These are phyloP conservation scores for Begonia masoniana DNA, from an alignment of 306 rosid genomes.

Conservation along the genomic window DNA sequence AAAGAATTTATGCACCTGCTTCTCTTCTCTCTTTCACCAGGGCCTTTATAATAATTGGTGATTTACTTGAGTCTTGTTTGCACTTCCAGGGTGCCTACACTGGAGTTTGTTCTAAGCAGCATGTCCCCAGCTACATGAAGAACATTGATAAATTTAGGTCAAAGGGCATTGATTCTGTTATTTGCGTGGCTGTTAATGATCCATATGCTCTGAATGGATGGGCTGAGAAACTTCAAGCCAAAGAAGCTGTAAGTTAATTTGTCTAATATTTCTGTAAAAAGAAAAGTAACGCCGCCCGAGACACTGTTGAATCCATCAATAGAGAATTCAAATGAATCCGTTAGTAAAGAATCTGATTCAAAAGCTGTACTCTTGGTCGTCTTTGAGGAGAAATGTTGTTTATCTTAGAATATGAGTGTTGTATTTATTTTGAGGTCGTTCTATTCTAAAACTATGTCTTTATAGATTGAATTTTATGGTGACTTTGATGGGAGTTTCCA, in stretches of 20 bases:
- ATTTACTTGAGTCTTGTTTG: neutral
- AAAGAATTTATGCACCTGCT: constrained; percentile 1
- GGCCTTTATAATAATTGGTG: neutral
- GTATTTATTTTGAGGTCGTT: no score
- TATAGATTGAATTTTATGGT: constrained; percentile 84
- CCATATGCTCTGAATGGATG: constrained; percentile 69
- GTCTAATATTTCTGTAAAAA: neutral
- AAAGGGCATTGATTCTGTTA: constrained; percentile 63
- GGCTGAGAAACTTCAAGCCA: constrained; percentile 79
- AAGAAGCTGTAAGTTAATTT: constrained; percentile 50
- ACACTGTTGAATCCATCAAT: no score
- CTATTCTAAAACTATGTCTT: neutral
- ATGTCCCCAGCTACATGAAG: constrained; percentile 79
- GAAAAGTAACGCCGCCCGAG: neutral
- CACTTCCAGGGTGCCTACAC: constrained; percentile 84
- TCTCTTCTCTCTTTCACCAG: neutral
- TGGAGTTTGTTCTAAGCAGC: constrained; percentile 84
- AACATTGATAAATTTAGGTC: constrained; percentile 64
- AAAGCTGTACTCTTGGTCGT: no score
- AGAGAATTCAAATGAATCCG: no score
- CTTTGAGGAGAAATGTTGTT: no score
- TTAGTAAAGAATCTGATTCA: no score
- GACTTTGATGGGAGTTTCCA: constrained; percentile 91
- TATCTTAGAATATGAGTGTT: no score
- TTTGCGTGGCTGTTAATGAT: constrained; percentile 85